Conservation (phyloP, 2,329 filamentous ascomycete genomes). For the Ascochyta clinopodiicola region DNA sequence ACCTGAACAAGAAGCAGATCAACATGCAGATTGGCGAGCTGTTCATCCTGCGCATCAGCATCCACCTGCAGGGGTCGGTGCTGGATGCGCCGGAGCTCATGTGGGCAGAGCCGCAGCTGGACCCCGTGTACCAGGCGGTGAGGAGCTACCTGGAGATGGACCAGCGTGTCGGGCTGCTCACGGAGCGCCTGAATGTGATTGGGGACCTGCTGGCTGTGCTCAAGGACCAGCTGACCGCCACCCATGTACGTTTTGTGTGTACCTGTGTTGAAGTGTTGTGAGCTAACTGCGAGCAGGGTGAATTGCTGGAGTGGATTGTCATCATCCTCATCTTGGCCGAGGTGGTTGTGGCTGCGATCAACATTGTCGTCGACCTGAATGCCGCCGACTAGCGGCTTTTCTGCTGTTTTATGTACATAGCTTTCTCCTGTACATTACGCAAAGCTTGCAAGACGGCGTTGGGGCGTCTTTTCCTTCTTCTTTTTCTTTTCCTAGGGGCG, state of each 20-base stretch:
- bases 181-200: slow-evolving; percentile 90
- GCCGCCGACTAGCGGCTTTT: slow-evolving; percentile 61
- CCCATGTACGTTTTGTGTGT: slow-evolving; percentile 51
- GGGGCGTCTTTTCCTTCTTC: background rate
- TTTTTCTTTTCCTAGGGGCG: background rate
- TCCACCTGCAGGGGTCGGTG: slow-evolving; percentile 95
- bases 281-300: slow-evolving; percentile 43
- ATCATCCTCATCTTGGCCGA: slow-evolving; percentile 96
- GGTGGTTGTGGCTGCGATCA: slow-evolving; percentile 89
- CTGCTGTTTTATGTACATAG: slow-evolving; percentile 21
- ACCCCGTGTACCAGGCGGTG: slow-evolving; percentile 95
- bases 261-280: background rate
- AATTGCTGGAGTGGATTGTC: slow-evolving; percentile 66
- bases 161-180: slow-evolving; percentile 86
- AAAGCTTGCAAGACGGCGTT: slow-evolving; percentile 5
- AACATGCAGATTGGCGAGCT: slow-evolving; percentile 99
- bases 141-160: slow-evolving; percentile 98
- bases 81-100: slow-evolving; percentile 97
- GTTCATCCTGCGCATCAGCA: slow-evolving; percentile 96
- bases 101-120: slow-evolving; percentile 96
- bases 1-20: slow-evolving; percentile 85
- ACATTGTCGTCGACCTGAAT: slow-evolving; percentile 93
- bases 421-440: slow-evolving; percentile 11
- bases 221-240: slow-evolving; percentile 94
- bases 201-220: slow-evolving; percentile 89